Percentiles rank a stretch among this genome's conserved stretches.
These are phyloP conservation scores for Calocera cornea DNA, from an alignment of 768 basidiomycete species.

Conservation along the genomic window DNA sequence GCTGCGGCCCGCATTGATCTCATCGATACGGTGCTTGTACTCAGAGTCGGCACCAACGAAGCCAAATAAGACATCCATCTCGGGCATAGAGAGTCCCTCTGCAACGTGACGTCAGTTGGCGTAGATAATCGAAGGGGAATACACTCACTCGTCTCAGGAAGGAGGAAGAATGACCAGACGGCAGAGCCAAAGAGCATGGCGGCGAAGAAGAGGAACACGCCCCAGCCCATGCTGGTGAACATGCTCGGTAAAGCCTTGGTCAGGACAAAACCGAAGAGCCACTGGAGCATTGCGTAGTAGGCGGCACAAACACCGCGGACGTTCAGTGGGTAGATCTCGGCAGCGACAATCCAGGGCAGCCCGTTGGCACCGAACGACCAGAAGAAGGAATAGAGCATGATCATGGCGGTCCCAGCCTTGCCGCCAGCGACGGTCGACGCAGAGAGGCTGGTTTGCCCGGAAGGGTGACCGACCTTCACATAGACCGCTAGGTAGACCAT, in stretches of 20 bases:
- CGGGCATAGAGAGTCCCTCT: background rate
- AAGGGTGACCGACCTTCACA: constrained; percentile 29
- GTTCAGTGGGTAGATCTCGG: constrained; percentile 31
- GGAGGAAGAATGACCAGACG: constrained; percentile 32
- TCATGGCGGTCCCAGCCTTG: background rate
- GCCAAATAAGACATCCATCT: background rate
- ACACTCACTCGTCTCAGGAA: constrained; percentile 32
- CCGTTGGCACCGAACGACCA: constrained; percentile 36
- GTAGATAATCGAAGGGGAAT: background rate
- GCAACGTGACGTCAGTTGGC: background rate
- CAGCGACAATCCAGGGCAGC: constrained; percentile 34
- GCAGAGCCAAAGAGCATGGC: constrained; percentile 23
- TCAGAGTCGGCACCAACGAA: background rate
- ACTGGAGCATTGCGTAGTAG: constrained; percentile 9
- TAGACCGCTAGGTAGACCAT: constrained; percentile 37
- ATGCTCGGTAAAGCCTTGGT: constrained; percentile 24
- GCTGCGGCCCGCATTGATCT: background rate
- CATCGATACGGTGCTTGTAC: background rate
- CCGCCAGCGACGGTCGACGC: background rate
- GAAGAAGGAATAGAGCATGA: constrained; percentile 25
- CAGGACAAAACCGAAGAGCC: constrained; percentile 19
- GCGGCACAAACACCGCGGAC: constrained; percentile 14
- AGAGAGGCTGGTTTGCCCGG: constrained; percentile 13
- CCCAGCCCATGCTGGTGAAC: constrained; percentile 19
- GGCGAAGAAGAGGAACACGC: constrained; percentile 22